phyloP scores from a whole-genome alignment of 164 flowering plant genomes.

The Piper betle region DNA sequence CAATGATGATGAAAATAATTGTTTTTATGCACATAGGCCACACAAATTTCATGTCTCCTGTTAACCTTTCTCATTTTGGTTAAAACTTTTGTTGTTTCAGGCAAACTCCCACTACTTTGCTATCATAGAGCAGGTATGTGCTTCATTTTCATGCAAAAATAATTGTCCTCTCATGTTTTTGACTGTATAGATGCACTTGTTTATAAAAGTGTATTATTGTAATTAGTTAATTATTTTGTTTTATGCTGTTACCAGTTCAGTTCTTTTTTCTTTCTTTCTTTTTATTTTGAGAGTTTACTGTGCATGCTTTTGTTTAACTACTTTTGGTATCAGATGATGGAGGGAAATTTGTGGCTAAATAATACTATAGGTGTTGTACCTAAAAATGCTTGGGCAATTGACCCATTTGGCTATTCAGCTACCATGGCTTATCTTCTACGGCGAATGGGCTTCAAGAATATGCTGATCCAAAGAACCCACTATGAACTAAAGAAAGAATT shows the following conservation, averaged over 20 bases:
- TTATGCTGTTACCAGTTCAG: too few relatives aligned
- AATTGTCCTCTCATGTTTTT: not conserved
- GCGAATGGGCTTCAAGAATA: constrained; percentile 97
- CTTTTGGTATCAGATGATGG: constrained; percentile 56
- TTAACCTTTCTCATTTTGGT: constrained; percentile 2
- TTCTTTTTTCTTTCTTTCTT: too few relatives aligned
- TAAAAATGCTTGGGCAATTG: constrained; percentile 96
- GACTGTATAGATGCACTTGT: too few relatives aligned
- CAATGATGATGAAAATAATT: too few relatives aligned
- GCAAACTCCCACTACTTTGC: constrained; percentile 16
- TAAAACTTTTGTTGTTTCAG: constrained; percentile 7
- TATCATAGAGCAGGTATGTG: constrained; percentile 14
- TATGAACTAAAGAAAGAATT: constrained; percentile 96
- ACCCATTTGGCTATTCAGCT: constrained; percentile 97
- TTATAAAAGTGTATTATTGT: too few relatives aligned
- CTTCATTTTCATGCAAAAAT: not conserved
- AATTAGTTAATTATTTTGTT: too few relatives aligned
- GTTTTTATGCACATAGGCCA: not conserved
- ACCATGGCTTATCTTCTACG: constrained; percentile 99
- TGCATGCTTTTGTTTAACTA: constrained; percentile 2
- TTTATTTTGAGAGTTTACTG: too few relatives aligned
- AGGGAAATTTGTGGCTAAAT: constrained; percentile 98
- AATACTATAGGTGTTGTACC: constrained; percentile 89
- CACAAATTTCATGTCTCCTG: not conserved
- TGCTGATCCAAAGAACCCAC: constrained; percentile 98